Evolutionary conservation across 1,284 basidiomycete species (phyloP).

Genomic region (Marasmius sp.): DNA sequence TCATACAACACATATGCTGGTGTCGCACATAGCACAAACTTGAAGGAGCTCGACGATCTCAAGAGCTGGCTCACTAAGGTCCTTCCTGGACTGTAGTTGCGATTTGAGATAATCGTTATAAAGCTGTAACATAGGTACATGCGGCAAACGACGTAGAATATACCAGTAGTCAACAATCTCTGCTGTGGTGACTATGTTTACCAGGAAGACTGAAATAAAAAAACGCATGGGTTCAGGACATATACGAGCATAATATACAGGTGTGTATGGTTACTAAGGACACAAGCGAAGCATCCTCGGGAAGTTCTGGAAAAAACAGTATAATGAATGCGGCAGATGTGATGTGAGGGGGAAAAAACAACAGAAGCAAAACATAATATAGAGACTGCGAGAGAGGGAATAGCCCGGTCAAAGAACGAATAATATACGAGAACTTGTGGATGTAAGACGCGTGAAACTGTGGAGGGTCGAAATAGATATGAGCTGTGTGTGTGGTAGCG

Average conservation of each 20-base stretch:
- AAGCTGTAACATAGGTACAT: neutral
- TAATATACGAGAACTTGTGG: slow-evolving; percentile 1
- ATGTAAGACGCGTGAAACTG: neutral
- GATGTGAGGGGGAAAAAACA: neutral
- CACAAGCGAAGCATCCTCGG: neutral
- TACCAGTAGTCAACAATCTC: too few relatives aligned
- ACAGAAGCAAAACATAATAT: neutral
- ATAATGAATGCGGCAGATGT: neutral
- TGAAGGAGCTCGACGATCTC: slow-evolving; percentile 66
- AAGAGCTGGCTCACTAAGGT: slow-evolving; percentile 59
- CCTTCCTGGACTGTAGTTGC: slow-evolving; percentile 29
- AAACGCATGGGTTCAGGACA: neutral
- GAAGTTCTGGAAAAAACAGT: slow-evolving; percentile 2
- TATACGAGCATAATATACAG: neutral
- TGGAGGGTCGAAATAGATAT: slow-evolving; percentile 1
- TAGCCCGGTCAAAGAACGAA: neutral
- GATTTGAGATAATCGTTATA: neutral
- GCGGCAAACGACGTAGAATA: neutral
- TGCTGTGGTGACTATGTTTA: too few relatives aligned
- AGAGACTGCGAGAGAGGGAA: neutral
- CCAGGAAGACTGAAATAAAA: neutral
- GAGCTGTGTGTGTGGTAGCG: neutral
- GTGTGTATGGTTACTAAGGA: neutral
- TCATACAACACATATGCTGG: slow-evolving; percentile 61
- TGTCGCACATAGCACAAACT: slow-evolving; percentile 62